Percentiles rank a stretch among this genome's conserved stretches.
phyloP scores from a whole-genome alignment of 768 basidiomycete genomes.

The Naganishia kalamii region DNA sequence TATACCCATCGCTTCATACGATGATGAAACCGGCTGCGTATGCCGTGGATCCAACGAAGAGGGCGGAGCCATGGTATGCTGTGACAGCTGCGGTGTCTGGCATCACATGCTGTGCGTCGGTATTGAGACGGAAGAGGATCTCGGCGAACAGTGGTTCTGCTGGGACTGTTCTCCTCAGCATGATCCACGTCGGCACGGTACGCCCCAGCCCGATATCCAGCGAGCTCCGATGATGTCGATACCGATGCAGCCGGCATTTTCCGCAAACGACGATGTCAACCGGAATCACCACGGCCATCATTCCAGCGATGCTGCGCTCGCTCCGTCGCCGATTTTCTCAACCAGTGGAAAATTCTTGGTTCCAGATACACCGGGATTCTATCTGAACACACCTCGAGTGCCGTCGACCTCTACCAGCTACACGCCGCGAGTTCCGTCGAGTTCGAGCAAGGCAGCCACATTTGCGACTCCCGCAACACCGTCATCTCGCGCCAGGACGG shows the following conservation, averaged over 20 bases:
- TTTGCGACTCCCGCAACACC: slow-evolving; percentile 21
- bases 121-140: slow-evolving; percentile 22
- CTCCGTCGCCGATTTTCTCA: slow-evolving; percentile 26
- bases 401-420: slow-evolving; percentile 5
- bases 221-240: not conserved
- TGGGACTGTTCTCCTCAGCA: not conserved
- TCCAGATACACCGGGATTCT: slow-evolving; percentile 15
- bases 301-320: slow-evolving; percentile 20
- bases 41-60: slow-evolving; percentile 21
- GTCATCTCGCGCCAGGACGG: slow-evolving; percentile 4
- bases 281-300: slow-evolving; percentile 21
- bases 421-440: slow-evolving; percentile 19
- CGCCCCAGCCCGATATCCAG: not conserved
- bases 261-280: slow-evolving; percentile 8
- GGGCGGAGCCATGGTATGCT: slow-evolving; percentile 25
- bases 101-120: slow-evolving; percentile 24
- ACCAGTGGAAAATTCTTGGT: slow-evolving; percentile 14
- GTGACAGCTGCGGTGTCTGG: slow-evolving; percentile 23
- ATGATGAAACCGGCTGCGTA: slow-evolving; percentile 23
- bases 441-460: not conserved
- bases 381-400: slow-evolving; percentile 4
- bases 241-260: slow-evolving; percentile 5
- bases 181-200: not conserved
- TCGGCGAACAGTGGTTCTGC: slow-evolving; percentile 24
- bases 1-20: slow-evolving; percentile 12